phyloP scores from a whole-genome alignment of 1,284 basidiomycete species.

The Ceratorhiza oryzae-sativae region DNA sequence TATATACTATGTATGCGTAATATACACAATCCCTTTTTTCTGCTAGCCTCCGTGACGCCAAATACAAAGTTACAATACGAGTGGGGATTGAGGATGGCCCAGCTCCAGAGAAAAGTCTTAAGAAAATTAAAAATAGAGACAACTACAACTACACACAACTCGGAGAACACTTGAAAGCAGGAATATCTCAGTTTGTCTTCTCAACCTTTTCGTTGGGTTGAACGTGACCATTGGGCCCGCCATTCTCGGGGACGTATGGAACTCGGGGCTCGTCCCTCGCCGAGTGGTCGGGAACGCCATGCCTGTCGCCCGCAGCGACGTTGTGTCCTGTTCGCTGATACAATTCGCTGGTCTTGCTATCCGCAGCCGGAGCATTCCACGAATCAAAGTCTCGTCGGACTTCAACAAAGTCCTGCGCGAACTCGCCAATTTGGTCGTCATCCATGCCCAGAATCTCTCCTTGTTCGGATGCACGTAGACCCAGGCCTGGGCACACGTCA shows the following conservation, averaged over 20 bases:
- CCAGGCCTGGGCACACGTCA: conserved; percentile 78
- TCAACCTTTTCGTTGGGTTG: conserved; percentile 17
- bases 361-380: conserved; percentile 52
- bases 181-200: neutral
- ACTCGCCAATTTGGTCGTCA: conserved; percentile 82
- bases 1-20: neutral
- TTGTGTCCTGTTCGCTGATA: conserved; percentile 35
- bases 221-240: neutral
- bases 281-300: conserved; percentile 39
- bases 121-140: neutral
- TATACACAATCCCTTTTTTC: neutral
- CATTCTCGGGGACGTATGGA: conserved; percentile 10
- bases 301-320: conserved; percentile 41
- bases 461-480: conserved; percentile 75
- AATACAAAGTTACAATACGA: neutral
- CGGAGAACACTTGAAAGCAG: neutral
- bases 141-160: conserved; percentile 11
- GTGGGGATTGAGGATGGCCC: neutral
- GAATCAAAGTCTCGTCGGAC: conserved; percentile 72
- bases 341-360: neutral
- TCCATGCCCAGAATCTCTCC: conserved; percentile 90
- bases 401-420: conserved; percentile 79
- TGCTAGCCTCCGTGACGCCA: too few relatives aligned
- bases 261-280: conserved; percentile 19
- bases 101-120: neutral